Evolutionary conservation across 257 asterid genomes (phyloP), one percentile per base, ranked within the genome.

Genomic region (Nicotiana undulata): DNA sequence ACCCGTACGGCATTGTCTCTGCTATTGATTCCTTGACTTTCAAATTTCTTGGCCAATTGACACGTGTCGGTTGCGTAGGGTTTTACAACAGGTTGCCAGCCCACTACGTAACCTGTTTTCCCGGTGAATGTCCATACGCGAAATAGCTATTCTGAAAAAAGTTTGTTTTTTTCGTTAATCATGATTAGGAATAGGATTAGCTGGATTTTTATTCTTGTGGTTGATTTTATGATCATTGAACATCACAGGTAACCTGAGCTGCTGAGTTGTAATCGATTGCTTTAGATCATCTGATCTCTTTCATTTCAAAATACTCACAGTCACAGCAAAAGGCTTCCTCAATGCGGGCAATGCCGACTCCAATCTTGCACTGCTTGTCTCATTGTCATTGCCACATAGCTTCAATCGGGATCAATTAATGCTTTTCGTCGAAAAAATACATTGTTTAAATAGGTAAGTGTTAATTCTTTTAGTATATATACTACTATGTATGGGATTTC

Each of bases 1-100:
- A 5, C n/a, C 76, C 58, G 86, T 84, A 66, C 84, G 77, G 80
- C 80, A 26, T 44, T 77, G 77, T 66, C 53, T 76, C 67, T 65
- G 82, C 17, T 24, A 32, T 31, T 37, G n/a, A 29, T 11, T 58
- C 32, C 46, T 6, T 77, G 29, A 9, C 24, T 17, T 28, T 17
- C 12, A 49, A 0, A 46, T 51, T 20, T 32, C 64, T 59, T 3
- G 64, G 31, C 15, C 11, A 52, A 32, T 20, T 52, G 51, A 81
- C 75, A 81, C 40, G 74, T 40, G 72, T 56, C 84, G 4, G 67
- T 63, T 3, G 24, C 20, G 56, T 80, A 65, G 55, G 28, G 15
- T 65, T 64, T 40, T 63, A 20, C 34, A 17, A 31, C 6, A 56
- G 66, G 28, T 82, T 76, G 63, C 53, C 24, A 37, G 63, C 75